A percentile compares a stretch with the other conserved stretches of the same genome.
These are phyloP conservation scores for Canavalia ensiformis DNA, from an alignment of 306 rosid genomes.

Conservation along the genomic window DNA sequence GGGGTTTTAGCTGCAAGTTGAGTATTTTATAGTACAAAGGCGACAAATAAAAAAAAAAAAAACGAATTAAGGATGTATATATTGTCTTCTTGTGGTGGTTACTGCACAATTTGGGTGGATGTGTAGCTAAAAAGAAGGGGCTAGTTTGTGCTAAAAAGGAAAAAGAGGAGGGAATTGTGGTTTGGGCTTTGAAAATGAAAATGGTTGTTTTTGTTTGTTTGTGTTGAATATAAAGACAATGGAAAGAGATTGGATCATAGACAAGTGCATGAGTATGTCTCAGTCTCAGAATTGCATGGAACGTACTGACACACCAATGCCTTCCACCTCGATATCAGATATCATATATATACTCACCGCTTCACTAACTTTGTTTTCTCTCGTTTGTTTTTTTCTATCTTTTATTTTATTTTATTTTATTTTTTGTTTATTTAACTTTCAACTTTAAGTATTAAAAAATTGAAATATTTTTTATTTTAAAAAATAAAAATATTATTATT, in stretches of 20 bases:
- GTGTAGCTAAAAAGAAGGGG: constrained; percentile 23
- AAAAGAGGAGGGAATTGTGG: not conserved
- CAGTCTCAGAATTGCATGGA: constrained; percentile 22
- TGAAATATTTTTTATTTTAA: too few species aligned
- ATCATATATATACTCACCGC: not conserved
- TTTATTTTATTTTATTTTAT: not conserved
- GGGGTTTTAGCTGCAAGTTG: constrained; percentile 47
- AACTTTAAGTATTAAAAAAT: too few species aligned
- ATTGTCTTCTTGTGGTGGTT: constrained; percentile 34
- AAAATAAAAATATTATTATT: too few species aligned
- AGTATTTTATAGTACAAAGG: constrained; percentile 36
- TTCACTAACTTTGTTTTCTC: not conserved
- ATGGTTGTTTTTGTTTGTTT: constrained; percentile 15
- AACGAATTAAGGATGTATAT: not conserved
- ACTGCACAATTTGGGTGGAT: constrained; percentile 28
- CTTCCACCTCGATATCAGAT: not conserved
- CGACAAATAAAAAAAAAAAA: constrained; percentile 24
- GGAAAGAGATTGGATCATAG: not conserved
- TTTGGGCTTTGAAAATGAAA: constrained; percentile 22
- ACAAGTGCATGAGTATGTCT: not conserved
- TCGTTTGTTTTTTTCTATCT: not conserved
- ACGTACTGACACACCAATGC: not conserved
- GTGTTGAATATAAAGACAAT: not conserved
- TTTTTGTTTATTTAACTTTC: not conserved
- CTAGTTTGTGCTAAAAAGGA: constrained; percentile 34